phyloP scores from a whole-genome alignment of 345 rosid species.

The Conringia planisiliqua region DNA sequence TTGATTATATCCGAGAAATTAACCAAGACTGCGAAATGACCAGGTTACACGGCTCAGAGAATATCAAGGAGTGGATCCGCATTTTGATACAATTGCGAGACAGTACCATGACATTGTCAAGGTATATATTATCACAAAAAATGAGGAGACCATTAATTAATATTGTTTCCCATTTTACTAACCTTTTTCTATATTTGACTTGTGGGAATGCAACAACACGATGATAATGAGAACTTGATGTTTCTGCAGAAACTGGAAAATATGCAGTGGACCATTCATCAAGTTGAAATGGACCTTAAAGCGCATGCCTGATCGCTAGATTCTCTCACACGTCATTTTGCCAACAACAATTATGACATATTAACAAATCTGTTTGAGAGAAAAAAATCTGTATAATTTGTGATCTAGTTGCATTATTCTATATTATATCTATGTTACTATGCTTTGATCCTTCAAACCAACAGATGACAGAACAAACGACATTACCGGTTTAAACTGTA shows the following conservation, averaged over 20 bases:
- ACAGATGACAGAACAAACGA: not conserved
- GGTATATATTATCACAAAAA: conserved; percentile 38
- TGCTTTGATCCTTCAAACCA: not conserved
- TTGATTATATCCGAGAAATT: not conserved
- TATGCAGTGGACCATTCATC: conserved; percentile 95
- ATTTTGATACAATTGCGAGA: conserved; percentile 83
- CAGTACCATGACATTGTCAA: conserved; percentile 92
- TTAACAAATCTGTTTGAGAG: not conserved
- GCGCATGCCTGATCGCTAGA: conserved; percentile 47
- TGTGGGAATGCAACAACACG: not conserved
- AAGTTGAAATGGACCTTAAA: conserved; percentile 90
- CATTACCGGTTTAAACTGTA: not conserved
- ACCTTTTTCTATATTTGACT: not conserved
- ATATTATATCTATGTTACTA: not conserved
- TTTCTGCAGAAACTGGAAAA: conserved; percentile 75
- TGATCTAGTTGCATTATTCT: not conserved
- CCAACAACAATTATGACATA: not conserved
- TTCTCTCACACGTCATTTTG: not conserved
- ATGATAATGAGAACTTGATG: conserved; percentile 12
- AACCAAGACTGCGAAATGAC: not conserved
- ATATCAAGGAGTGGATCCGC: conserved; percentile 97
- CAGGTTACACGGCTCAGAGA: conserved; percentile 97
- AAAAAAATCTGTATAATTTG: not conserved
- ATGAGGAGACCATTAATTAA: not conserved
- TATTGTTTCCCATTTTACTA: not conserved